Base-by-base conservation (phyloP, 768 basidiomycete species). In the Suillus variegatus region DNA sequence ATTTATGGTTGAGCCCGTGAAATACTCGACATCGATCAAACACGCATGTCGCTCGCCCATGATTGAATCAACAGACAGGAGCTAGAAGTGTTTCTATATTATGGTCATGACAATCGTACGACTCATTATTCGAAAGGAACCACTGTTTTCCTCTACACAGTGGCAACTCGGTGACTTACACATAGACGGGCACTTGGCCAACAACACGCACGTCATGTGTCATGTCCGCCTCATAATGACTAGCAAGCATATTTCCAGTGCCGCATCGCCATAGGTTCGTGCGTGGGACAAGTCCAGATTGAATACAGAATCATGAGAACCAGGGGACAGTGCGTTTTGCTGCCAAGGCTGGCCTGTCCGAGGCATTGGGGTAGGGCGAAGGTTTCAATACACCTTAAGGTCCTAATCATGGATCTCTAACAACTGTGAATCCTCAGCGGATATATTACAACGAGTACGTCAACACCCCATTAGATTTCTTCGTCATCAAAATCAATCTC, bases 401-500 rank as follows among this genome's bases (percentile, higher is more conserved):
- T n/a, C 54, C 18, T 32, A n/a, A 12, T 55, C 54, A 32, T 12
- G 20, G 1, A 35, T 55, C 20, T 55, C 35, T 36, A 36, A n/a
- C 20, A n/a, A n/a, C 54, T 36, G 32, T 54, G 54, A 36, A 55
- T 55, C 12, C 32, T n/a, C 1, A 6, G 20, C 6, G 12, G 12
- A 55, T 55, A 55, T 55, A 35, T 20, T 35, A 13, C 54, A 55
- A 18, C 18, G 14, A 55, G 54, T 35, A 35, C 20, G 20, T 38
- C 36, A n/a, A 58, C 16, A 28, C 9, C 25, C 32, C 22, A 25
- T 58, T 25, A 58, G 18, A 92, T 91, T 73, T 93, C 91, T 68
- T 93, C 92, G 20, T 92, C 88, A 40, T 90, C 88, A 63, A 91
- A 79, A 64, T 88, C 81, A 62, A 95, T 81, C 32, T 95, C 94